Percentiles rank a stretch among this genome's conserved stretches.
phyloP scores from a whole-genome alignment of 345 rosid species.

The Gossypium longicalyx region DNA sequence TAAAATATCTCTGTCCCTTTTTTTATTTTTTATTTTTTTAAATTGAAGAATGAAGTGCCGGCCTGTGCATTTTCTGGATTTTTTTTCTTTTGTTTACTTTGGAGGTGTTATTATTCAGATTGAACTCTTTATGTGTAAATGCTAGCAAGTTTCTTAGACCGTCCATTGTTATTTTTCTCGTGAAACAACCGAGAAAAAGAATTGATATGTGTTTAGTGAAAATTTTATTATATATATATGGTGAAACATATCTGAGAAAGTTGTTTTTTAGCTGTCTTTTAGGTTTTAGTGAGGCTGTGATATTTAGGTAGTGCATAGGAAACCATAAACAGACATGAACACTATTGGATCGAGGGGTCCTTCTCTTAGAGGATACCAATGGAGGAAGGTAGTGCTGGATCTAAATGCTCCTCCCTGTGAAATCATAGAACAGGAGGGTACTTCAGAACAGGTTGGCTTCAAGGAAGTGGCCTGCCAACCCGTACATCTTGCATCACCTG shows the following conservation, averaged over 20 bases:
- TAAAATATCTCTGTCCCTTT: background rate
- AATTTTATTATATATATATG: background rate
- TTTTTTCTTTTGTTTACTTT: background rate
- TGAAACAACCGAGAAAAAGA: background rate
- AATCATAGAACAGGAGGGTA: constrained; percentile 50
- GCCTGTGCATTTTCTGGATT: background rate
- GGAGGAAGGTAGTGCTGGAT: constrained; percentile 48
- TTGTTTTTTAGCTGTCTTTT: background rate
- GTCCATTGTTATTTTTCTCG: background rate
- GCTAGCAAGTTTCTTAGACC: background rate
- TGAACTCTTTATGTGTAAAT: background rate
- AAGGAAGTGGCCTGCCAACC: constrained; percentile 26
- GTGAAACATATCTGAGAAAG: background rate
- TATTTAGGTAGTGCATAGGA: background rate
- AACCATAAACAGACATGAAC: constrained; percentile 32
- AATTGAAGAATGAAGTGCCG: background rate
- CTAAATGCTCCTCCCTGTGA: constrained; percentile 50
- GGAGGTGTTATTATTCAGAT: background rate
- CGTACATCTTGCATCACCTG: constrained; percentile 23
- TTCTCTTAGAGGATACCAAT: constrained; percentile 42
- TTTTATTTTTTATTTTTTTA: too few relatives aligned
- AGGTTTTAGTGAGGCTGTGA: constrained; percentile 5
- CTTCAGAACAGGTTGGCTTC: constrained; percentile 33
- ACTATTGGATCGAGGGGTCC: constrained; percentile 30
- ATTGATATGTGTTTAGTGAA: background rate